These are phyloP conservation scores for Sophora flavescens DNA, from an alignment of 306 rosid genomes.

Conservation along the genomic window DNA sequence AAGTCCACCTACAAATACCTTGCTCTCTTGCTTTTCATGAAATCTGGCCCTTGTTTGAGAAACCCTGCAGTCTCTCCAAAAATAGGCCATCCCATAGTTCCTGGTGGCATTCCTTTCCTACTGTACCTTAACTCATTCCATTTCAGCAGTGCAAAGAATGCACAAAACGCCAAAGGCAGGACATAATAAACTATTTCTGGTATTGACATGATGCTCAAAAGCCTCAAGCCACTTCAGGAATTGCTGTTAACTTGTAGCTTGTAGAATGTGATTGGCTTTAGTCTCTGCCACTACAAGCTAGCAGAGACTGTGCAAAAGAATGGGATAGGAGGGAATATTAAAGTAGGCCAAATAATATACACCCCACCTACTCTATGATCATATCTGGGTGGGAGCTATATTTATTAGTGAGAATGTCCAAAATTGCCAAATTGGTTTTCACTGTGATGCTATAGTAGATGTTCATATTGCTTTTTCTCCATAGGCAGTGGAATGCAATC, in stretches of 20 bases:
- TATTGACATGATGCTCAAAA: conserved; percentile 54
- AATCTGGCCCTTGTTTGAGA: conserved; percentile 73
- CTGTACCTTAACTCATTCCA: conserved; percentile 70
- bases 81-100: conserved; percentile 89
- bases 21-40: conserved; percentile 72
- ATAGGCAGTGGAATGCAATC: conserved; percentile 8
- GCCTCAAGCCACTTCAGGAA: conserved; percentile 13
- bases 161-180: conserved; percentile 50
- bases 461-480: conserved; percentile 16
- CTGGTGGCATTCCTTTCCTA: conserved; percentile 74
- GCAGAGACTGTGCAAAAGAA: conserved; percentile 42
- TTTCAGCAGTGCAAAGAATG: conserved; percentile 59
- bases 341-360: conserved; percentile 57
- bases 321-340: conserved; percentile 39
- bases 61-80: conserved; percentile 74
- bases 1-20: conserved; percentile 55
- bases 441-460: conserved; percentile 27
- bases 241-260: conserved; percentile 18
- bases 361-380: conserved; percentile 50
- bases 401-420: conserved; percentile 26
- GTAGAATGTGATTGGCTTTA: conserved; percentile 40
- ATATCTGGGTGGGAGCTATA: conserved; percentile 24
- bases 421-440: conserved; percentile 36
- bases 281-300: conserved; percentile 36
- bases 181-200: conserved; percentile 44